phyloP scores from a whole-genome alignment of 1,284 basidiomycete genomes.

The Fomitopsis palustris region DNA sequence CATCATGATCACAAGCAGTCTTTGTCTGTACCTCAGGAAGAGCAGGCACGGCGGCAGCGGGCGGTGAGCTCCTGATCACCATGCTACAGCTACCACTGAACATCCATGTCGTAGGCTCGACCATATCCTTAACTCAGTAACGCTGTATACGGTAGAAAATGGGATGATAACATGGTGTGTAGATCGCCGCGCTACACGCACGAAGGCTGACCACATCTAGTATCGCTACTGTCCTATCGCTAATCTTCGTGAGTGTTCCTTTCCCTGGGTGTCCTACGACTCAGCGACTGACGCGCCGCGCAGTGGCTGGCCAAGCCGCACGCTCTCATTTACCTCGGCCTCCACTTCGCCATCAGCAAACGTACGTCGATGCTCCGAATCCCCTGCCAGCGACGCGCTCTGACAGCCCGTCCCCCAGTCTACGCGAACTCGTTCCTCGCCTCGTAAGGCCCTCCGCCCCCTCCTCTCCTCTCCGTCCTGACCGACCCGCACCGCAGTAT shows the following conservation, averaged over 20 bases:
- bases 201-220: slow-evolving; percentile 8
- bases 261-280: neutral
- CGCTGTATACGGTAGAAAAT: slow-evolving; percentile 21
- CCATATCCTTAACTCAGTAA: slow-evolving; percentile 19
- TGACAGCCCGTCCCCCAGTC: slow-evolving; percentile 15
- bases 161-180: slow-evolving; percentile 20
- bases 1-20: slow-evolving; percentile 15
- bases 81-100: neutral
- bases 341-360: slow-evolving; percentile 23
- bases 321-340: slow-evolving; percentile 21
- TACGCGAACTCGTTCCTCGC: slow-evolving; percentile 24
- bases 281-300: slow-evolving; percentile 1
- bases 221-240: slow-evolving; percentile 16
- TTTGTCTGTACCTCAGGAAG: slow-evolving; percentile 16
- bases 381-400: neutral
- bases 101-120: slow-evolving; percentile 12
- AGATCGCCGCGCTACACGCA: neutral
- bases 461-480: neutral
- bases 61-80: neutral
- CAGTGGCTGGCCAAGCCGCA: slow-evolving; percentile 20
- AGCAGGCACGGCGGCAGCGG: slow-evolving; percentile 11
- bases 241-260: slow-evolving; percentile 17
- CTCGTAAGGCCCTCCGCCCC: slow-evolving; percentile 10
- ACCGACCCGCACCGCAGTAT: slow-evolving; percentile 12
- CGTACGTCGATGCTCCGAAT: slow-evolving; percentile 15